Base-by-base conservation (phyloP, 2,329 filamentous ascomycete genomes). In the Beauveria sp. region DNA sequence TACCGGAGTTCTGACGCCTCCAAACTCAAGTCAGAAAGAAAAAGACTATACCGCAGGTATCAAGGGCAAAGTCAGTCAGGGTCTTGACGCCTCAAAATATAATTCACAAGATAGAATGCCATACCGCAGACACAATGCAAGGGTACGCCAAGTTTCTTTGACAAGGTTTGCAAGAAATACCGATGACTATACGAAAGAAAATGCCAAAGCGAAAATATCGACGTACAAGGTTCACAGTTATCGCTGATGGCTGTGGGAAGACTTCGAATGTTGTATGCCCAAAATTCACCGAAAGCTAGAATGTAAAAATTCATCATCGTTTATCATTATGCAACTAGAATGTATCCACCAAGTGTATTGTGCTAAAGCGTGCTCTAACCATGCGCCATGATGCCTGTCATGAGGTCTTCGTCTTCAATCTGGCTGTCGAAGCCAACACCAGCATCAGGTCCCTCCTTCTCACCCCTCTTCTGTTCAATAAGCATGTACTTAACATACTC, bases 361-460 rank as follows among this genome's bases (percentile, higher is more conserved):
- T 42, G 18, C 24, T 54, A 14, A 30, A 38, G 26, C 28, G 12
- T 7, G 6, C 20, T n/a, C 54, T 60, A 65, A 40, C 58, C 60
- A 53, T 66, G 65, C 34, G 66, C 65, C 58, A 71, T 46, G 20
- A 76, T 70, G 20, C 77, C 82, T 14, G 77, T 79, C 83, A 86
- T 86, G 26, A 86, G 69, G 64, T 86, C 83, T 69, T 86, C 83
- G n/a, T 86, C 83, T 60, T 85, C 82, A 43, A 84, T 73, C 55
- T 78, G 73, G 14, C 73, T 70, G 28, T 81, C 77, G 62, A 82
- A 83, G 46, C 72, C 74, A 28, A 74, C 62, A 3, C 70, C 67
- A 3, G 70, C 67, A 56, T 72, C 70, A 20, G 71, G 69, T 2
- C 69, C 69, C 0, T 79, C 77, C 66, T 80, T 80, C 46, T 83